Conservation (phyloP, 139 green algal species). For the Asterochloris erici region DNA sequence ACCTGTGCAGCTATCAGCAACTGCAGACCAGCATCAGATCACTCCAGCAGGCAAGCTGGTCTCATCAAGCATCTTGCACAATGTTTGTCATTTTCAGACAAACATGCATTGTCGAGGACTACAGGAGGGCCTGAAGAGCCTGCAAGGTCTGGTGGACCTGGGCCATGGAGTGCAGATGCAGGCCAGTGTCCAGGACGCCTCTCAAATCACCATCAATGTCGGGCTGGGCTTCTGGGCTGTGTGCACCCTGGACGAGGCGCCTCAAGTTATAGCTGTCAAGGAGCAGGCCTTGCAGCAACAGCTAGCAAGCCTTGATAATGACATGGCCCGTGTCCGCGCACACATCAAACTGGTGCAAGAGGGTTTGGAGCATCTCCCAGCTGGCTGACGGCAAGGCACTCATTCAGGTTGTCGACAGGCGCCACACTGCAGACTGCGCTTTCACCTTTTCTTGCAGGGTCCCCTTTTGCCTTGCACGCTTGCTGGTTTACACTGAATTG, state of each 20-base stretch:
- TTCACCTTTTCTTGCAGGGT: too few species aligned
- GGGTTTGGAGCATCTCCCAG: neutral
- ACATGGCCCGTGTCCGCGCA: neutral
- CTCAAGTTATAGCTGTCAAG: neutral
- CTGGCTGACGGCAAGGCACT: too few species aligned
- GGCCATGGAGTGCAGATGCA: conserved; percentile 9
- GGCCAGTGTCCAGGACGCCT: neutral
- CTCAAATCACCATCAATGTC: neutral
- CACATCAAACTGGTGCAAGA: conserved; percentile 2
- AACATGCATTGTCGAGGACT: too few species aligned
- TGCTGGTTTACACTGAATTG: too few species aligned
- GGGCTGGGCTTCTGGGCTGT: conserved; percentile 5
- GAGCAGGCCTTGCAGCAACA: neutral
- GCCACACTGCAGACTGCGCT: too few species aligned
- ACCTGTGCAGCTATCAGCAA: too few species aligned
- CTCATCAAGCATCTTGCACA: too few species aligned
- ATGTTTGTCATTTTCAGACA: too few species aligned
- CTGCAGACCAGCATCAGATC: too few species aligned
- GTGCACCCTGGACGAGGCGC: conserved; percentile 1
- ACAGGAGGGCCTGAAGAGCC: neutral
- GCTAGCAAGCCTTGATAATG: neutral
- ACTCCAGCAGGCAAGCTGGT: too few species aligned
- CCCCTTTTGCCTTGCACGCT: too few species aligned
- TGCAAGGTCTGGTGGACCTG: neutral
- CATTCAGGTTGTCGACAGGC: too few species aligned